Evolutionary conservation across 495 filamentous ascomycete species (phyloP), one percentile per base, ranked within the genome.

Genomic region (Chaetomidium leptoderma): DNA sequence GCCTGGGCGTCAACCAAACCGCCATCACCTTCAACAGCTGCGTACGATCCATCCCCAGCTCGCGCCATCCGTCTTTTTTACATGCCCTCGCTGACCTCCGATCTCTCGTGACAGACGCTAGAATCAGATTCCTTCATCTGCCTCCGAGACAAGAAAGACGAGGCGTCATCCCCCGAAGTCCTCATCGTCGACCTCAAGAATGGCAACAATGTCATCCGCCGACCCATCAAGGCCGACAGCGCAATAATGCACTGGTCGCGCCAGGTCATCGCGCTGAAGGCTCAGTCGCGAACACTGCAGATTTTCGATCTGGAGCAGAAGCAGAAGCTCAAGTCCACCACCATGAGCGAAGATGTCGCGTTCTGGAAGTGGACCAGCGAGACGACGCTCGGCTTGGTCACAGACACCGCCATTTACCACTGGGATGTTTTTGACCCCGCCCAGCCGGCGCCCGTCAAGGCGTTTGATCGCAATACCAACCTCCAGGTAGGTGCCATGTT

Each of bases 321-420:
- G 75, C 78, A 84, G 65, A 97, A 97, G 81, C 82, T 97, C 58
- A 96, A 97, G 80, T 93, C 91, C 14, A 82, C 91, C 24, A 87
- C 86, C 11, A 97, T 97, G 91, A 87, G 86, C 67, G 95, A 97
- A 72, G 95, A 97, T 76, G 89, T 99, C 53, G 83, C 89, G 14
- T 99, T 93, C 81, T 99, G 93, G 93, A 96, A 96, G 76, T 99
- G 95, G 95, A 88, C 92, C 76, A 96, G 87, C 75, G 86, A 92
- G 63, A 87, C 79, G 48, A 86, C 82, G 53, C 72, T 99, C 47
- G 93, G 93, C 53, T 71, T 99, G 70, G 88, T 99, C 36, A 97
- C 92, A 35, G 91, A 95, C 29, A 86, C 75, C 61, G 80, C 87
- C 23, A 89, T 99, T 52, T 99, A 90, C 75, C 93, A 97, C 77